Percentiles rank a stretch among this genome's conserved stretches.
Evolutionary conservation across 1,284 basidiomycete species (phyloP).

Genomic region (Takashimella tepidaria): DNA sequence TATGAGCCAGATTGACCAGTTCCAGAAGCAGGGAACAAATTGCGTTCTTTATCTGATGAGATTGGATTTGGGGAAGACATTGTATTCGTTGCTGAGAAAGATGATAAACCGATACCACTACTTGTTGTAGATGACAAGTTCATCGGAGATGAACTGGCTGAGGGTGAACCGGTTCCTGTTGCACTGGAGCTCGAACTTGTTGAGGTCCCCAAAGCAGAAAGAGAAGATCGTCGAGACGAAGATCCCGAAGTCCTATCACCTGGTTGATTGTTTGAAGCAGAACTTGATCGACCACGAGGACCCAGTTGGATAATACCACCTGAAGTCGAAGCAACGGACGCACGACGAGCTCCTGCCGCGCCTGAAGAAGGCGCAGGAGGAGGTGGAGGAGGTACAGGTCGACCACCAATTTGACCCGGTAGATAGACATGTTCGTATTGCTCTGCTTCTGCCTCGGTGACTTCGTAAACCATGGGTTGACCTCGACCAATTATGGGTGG

Average conservation of each 20-base stretch:
- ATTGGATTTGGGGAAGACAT: not conserved
- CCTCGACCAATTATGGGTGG: constrained; percentile 35
- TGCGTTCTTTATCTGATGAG: not conserved
- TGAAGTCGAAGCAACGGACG: constrained; percentile 11
- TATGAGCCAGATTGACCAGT: not conserved
- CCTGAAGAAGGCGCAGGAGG: constrained; percentile 14
- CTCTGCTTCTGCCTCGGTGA: constrained; percentile 38
- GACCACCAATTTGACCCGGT: constrained; percentile 18
- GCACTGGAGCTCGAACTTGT: constrained; percentile 7
- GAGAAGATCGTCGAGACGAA: constrained; percentile 6
- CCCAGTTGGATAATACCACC: not conserved
- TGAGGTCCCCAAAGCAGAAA: constrained; percentile 10
- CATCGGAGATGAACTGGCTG: not conserved
- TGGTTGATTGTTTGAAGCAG: constrained; percentile 20
- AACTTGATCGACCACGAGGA: constrained; percentile 16
- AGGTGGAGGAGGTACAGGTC: not conserved
- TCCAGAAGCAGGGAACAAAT: not conserved
- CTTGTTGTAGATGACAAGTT: not conserved
- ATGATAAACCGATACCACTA: too few relatives aligned
- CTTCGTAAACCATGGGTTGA: not conserved
- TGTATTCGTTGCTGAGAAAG: not conserved
- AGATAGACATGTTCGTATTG: constrained; percentile 47
- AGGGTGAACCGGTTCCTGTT: not conserved
- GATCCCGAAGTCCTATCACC: constrained; percentile 1
- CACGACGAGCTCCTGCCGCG: constrained; percentile 23